Percentiles rank a stretch among this genome's conserved stretches.
phyloP scores from a whole-genome alignment of 208 protist genomes.

The Acanthamoeba lenticulata region DNA sequence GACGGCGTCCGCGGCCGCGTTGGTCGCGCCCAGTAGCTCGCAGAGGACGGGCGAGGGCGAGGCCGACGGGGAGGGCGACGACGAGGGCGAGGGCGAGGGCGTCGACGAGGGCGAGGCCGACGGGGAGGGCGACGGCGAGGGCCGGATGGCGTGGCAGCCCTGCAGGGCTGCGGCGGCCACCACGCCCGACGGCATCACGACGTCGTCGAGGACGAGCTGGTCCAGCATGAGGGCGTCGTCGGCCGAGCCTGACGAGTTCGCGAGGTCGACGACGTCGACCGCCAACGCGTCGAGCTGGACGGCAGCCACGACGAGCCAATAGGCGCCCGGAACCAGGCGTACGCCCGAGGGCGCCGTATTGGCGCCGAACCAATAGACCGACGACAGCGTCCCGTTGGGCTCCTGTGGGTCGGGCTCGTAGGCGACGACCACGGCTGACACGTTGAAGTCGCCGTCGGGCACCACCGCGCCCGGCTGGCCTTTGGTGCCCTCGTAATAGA shows the following conservation, averaged over 20 bases:
- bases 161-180: neutral
- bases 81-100: neutral
- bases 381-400: neutral
- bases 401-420: neutral
- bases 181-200: neutral
- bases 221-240: neutral
- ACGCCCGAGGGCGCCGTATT: neutral
- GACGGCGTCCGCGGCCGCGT: neutral
- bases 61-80: neutral
- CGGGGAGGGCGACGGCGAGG: neutral
- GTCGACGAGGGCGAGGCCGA: neutral
- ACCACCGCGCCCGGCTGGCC: neutral
- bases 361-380: neutral
- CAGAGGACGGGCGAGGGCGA: neutral
- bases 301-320: neutral
- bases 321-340: neutral
- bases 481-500: neutral
- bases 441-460: neutral
- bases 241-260: neutral
- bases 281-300: neutral
- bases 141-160: neutral
- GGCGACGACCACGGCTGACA: neutral
- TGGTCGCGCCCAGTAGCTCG: neutral
- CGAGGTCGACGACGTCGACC: neutral
- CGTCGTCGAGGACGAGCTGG: neutral